Evolutionary conservation across 129 eudicot genomes (phyloP).

Genomic region (Ambrosia artemisiifolia): DNA sequence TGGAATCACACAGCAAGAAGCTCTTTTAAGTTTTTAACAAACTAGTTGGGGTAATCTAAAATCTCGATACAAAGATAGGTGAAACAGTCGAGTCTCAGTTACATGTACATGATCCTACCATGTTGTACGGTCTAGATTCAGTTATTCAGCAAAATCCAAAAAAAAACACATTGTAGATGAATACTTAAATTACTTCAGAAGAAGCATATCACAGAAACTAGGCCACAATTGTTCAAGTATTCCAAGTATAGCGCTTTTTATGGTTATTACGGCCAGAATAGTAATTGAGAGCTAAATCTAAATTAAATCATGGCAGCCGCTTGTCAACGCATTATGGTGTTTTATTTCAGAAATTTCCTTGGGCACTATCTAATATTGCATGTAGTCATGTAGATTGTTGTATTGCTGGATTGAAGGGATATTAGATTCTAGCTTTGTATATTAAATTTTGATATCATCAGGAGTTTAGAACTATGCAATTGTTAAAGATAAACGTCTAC

Average conservation of each 20-base stretch:
- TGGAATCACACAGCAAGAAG: background rate
- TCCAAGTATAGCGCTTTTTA: background rate
- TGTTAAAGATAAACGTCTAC: background rate
- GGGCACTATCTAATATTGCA: background rate
- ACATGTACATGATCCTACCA: background rate
- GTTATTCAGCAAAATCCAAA: background rate
- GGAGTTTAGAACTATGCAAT: background rate
- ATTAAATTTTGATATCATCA: background rate
- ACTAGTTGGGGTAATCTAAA: background rate
- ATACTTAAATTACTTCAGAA: too few species aligned
- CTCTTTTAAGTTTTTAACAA: background rate
- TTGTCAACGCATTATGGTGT: background rate
- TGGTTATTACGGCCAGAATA: background rate
- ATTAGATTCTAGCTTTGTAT: background rate
- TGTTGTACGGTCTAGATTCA: background rate
- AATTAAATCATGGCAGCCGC: background rate
- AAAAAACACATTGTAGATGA: too few species aligned
- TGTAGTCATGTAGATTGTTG: background rate
- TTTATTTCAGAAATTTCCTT: background rate
- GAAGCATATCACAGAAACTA: background rate
- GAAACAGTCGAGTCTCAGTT: background rate
- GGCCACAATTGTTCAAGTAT: background rate
- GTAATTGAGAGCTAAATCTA: background rate
- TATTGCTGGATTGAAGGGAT: slow-evolving; percentile 1
- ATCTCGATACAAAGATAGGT: background rate